phyloP scores from a whole-genome alignment of 352 stramenopile species.

The Globisporangium barbulae region DNA sequence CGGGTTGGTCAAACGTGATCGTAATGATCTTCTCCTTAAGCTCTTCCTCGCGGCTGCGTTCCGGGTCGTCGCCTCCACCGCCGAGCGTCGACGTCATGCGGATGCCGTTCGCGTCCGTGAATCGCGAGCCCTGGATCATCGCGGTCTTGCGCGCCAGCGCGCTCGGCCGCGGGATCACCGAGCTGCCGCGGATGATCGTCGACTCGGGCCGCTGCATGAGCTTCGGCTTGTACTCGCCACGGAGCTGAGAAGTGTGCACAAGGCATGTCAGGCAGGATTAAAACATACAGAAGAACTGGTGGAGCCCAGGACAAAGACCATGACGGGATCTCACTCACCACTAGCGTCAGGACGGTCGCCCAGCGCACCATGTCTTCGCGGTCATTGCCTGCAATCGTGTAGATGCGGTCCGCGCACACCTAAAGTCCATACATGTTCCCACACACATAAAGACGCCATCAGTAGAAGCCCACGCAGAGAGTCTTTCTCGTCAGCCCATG shows the following conservation, averaged over 20 bases:
- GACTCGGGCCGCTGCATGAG: conserved; percentile 85
- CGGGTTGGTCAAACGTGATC: conserved; percentile 81
- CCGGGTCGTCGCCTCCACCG: conserved; percentile 31
- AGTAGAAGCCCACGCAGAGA: not conserved
- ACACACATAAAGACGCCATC: not conserved
- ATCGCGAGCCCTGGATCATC: conserved; percentile 60
- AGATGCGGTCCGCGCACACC: conserved; percentile 87
- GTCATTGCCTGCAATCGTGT: conserved; percentile 83
- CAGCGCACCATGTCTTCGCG: conserved; percentile 88
- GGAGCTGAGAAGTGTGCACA: conserved; percentile 29
- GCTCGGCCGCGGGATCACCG: conserved; percentile 72
- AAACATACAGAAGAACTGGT: not conserved
- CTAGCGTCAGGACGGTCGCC: conserved; percentile 83
- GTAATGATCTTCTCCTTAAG: conserved; percentile 88
- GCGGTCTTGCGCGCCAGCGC: conserved; percentile 65
- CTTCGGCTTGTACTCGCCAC: conserved; percentile 88
- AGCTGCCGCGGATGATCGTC: conserved; percentile 84
- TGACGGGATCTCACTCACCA: conserved; percentile 34
- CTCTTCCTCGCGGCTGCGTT: conserved; percentile 64
- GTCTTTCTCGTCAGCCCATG: not conserved
- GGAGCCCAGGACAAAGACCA: not conserved
- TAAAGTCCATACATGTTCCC: conserved; percentile 12
- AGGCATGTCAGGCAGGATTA: not conserved
- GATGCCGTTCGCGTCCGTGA: conserved; percentile 80
- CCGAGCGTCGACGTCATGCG: conserved; percentile 64